Base-by-base conservation (phyloP, 2,329 filamentous ascomycete species). In the Colletotrichum acutatum region DNA sequence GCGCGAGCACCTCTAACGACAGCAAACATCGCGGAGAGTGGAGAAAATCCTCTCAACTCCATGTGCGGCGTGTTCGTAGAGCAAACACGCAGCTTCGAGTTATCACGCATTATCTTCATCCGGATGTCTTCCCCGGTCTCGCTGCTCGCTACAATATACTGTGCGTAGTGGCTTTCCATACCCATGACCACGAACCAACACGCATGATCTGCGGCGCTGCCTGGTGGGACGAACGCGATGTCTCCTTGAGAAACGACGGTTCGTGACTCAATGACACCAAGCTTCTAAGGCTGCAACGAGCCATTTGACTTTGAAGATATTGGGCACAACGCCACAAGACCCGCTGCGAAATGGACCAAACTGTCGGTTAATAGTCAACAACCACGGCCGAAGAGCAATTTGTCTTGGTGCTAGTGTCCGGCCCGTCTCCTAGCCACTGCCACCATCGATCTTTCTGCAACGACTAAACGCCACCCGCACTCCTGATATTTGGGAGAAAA, bases 1-100 rank as follows among this genome's bases (percentile, higher is more conserved):
- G 52, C 11, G 58, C 46, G 52, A 53, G 66, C 59, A 68, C 22
- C 22, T 52, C 22, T 59, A 49, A 28, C 26, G 34, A 65, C 14
- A 57, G 34, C 54, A 62, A 71, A 65, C 71, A 71, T 66, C 46
- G 67, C 24, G 71, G 66, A 52, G 60, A 62, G 66, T 71, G 71
- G 66, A 30, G 66, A 56, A 37, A 7, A 30, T 49, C 22, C 14
- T 28, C 34, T 62, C 69, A 72, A 42, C 56, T 24, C 34, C 46
- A 56, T 42, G 14, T 56, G 42, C 22, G 46, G 14, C 26, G 28
- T 37, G 19, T 61, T 12, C 37, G 32, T 68, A 24, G 64, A 52
- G 68, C 58, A 68, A 63, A 53, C 37, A 37, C 34, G 42, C 14
- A 60, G 54, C 53, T 62, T 32, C 63, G 57, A 57, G 34, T 30